Evolutionary conservation across 495 filamentous ascomycete species (phyloP).

Genomic region (Trypethelium eluteriae): DNA sequence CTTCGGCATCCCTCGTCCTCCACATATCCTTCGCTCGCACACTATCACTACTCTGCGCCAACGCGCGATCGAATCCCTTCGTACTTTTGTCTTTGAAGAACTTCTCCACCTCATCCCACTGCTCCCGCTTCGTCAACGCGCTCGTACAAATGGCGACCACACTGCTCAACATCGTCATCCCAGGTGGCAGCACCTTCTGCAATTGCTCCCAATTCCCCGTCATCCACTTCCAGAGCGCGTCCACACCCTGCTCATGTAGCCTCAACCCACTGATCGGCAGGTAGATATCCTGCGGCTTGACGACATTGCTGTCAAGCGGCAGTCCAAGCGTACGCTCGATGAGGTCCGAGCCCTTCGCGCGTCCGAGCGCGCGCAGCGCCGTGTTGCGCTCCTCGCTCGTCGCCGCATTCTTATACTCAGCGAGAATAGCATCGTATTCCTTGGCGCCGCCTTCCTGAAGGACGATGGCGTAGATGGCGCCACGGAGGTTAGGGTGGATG

Average conservation of each 20-base stretch:
- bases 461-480: slow-evolving; percentile 62
- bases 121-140: slow-evolving; percentile 68
- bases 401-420: slow-evolving; percentile 76
- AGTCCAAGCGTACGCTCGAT: slow-evolving; percentile 73
- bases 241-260: slow-evolving; percentile 66
- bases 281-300: slow-evolving; percentile 95
- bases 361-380: slow-evolving; percentile 79
- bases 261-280: slow-evolving; percentile 74
- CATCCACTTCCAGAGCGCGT: slow-evolving; percentile 76
- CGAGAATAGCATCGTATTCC: slow-evolving; percentile 71
- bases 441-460: slow-evolving; percentile 64
- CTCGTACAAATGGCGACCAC: slow-evolving; percentile 78
- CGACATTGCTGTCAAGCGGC: slow-evolving; percentile 61
- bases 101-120: slow-evolving; percentile 62
- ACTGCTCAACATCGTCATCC: slow-evolving; percentile 72
- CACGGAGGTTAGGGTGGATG: slow-evolving; percentile 65
- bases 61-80: slow-evolving; percentile 57
- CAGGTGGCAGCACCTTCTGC: slow-evolving; percentile 70
- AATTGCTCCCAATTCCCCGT: slow-evolving; percentile 78
- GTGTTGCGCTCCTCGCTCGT: slow-evolving; percentile 93
- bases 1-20: slow-evolving; percentile 53
- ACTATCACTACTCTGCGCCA: slow-evolving; percentile 55
- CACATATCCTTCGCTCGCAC: slow-evolving; percentile 55
- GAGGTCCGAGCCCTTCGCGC: slow-evolving; percentile 66
- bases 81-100: slow-evolving; percentile 80